Percentiles rank a stretch among this genome's conserved stretches.
phyloP scores from a whole-genome alignment of 1,139 yeast genomes.

The Candida mesenterica region DNA sequence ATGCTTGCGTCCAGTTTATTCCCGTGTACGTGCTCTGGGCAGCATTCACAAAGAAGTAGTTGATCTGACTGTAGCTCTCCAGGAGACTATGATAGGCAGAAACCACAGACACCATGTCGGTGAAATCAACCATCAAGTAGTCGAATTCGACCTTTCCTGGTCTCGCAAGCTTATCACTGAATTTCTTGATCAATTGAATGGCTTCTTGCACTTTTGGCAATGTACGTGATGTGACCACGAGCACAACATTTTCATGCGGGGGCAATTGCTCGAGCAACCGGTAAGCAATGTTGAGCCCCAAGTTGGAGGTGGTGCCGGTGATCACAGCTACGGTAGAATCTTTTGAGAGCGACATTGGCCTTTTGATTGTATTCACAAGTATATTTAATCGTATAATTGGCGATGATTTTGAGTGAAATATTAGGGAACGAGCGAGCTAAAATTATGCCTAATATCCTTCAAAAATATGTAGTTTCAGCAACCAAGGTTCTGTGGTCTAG shows the following conservation, averaged over 20 bases:
- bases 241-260: slow-evolving; percentile 55
- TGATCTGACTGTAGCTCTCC: slow-evolving; percentile 62
- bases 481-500: slow-evolving; percentile 84
- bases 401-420: neutral
- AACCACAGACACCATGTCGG: slow-evolving; percentile 84
- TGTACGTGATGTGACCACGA: slow-evolving; percentile 86
- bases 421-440: too few relatives aligned
- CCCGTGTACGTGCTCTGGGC: slow-evolving; percentile 88
- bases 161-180: slow-evolving; percentile 41
- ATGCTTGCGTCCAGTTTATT: slow-evolving; percentile 80
- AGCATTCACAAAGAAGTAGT: slow-evolving; percentile 81
- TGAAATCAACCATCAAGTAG: slow-evolving; percentile 80
- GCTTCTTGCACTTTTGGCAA: slow-evolving; percentile 79
- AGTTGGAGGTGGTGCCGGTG: slow-evolving; percentile 59
- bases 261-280: slow-evolving; percentile 65
- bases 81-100: slow-evolving; percentile 70
- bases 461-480: too few relatives aligned
- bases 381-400: too few relatives aligned
- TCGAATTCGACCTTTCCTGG: slow-evolving; percentile 73
- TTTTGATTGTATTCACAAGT: too few relatives aligned
- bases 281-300: slow-evolving; percentile 83
- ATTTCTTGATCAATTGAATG: slow-evolving; percentile 58
- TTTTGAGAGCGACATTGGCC: slow-evolving; percentile 15
- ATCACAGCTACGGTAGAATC: slow-evolving; percentile 40
- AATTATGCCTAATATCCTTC: too few relatives aligned